Evolutionary conservation across 108 stramenopile genomes (phyloP).

Genomic region (Nitzschia sp.): DNA sequence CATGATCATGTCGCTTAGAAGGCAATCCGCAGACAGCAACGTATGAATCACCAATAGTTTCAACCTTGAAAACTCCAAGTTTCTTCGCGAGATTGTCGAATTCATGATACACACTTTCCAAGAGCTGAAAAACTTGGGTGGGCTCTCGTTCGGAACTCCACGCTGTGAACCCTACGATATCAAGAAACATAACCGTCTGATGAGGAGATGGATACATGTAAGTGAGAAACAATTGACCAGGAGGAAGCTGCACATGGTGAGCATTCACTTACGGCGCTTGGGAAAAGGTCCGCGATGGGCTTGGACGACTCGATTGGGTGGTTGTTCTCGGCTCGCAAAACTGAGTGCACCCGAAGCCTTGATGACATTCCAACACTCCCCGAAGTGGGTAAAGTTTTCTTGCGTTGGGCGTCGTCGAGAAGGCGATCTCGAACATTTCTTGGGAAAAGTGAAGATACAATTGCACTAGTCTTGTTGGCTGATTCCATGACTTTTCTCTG

Average conservation of each 20-base stretch:
- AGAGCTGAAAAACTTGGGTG: conserved; percentile 5
- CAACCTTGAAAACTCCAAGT: conserved; percentile 2
- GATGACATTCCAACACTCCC: background rate
- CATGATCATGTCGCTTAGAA: conserved; percentile 9
- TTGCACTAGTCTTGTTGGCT: background rate
- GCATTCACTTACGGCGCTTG: background rate
- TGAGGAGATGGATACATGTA: background rate
- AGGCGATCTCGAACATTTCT: conserved; percentile 14
- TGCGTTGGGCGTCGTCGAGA: background rate
- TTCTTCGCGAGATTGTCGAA: background rate
- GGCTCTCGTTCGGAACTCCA: conserved; percentile 13
- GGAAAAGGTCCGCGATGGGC: background rate
- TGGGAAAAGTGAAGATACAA: conserved; percentile 6
- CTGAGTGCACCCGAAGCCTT: background rate
- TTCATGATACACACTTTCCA: background rate
- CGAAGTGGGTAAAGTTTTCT: no score
- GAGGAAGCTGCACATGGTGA: background rate
- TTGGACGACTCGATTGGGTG: background rate
- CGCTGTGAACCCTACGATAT: conserved; percentile 14
- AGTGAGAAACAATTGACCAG: no score
- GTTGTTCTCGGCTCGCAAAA: background rate
- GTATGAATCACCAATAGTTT: conserved; percentile 5
- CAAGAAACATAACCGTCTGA: conserved; percentile 2
- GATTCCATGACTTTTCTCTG: conserved; percentile 1
- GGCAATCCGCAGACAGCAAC: conserved; percentile 30